Conservation (phyloP, 2,329 filamentous ascomycete species). For the Aspergillus piperis region DNA sequence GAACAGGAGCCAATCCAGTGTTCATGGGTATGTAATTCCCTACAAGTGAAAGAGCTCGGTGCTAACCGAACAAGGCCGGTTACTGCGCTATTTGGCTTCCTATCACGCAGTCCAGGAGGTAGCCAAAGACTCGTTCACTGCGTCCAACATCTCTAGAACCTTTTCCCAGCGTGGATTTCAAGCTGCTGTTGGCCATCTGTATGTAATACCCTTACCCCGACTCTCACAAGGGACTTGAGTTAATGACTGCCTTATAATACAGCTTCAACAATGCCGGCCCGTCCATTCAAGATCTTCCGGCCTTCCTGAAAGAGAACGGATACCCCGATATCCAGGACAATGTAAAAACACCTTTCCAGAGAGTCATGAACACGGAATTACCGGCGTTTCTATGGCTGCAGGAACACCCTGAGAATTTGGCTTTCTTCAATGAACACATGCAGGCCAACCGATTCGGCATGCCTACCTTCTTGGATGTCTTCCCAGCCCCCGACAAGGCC, state of each 20-base stretch:
- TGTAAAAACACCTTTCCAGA: slow-evolving; percentile 4
- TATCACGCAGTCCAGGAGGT: slow-evolving; percentile 19
- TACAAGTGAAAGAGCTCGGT: too few species aligned
- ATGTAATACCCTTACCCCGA: not conserved
- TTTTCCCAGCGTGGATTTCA: slow-evolving; percentile 12
- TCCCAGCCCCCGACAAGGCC: not conserved
- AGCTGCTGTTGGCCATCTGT: slow-evolving; percentile 1
- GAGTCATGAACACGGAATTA: slow-evolving; percentile 4
- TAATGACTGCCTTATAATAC: not conserved
- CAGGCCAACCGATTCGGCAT: not conserved
- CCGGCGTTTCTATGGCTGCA: slow-evolving; percentile 2
- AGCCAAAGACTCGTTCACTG: slow-evolving; percentile 17
- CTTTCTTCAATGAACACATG: not conserved
- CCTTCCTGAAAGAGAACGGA: not conserved
- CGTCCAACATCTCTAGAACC: slow-evolving; percentile 15
- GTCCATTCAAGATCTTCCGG: not conserved
- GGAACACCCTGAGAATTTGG: not conserved
- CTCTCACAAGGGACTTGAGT: not conserved
- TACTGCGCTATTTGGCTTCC: slow-evolving; percentile 31
- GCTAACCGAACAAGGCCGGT: slow-evolving; percentile 12
- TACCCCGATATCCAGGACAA: slow-evolving; percentile 2
- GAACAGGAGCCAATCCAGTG: not conserved
- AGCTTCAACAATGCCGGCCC: slow-evolving; percentile 22
- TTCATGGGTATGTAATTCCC: too few species aligned
- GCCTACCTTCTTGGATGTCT: not conserved